These are phyloP conservation scores for Tetracentron sinense DNA, from an alignment of 164 flowering plant species.

Conservation along the genomic window DNA sequence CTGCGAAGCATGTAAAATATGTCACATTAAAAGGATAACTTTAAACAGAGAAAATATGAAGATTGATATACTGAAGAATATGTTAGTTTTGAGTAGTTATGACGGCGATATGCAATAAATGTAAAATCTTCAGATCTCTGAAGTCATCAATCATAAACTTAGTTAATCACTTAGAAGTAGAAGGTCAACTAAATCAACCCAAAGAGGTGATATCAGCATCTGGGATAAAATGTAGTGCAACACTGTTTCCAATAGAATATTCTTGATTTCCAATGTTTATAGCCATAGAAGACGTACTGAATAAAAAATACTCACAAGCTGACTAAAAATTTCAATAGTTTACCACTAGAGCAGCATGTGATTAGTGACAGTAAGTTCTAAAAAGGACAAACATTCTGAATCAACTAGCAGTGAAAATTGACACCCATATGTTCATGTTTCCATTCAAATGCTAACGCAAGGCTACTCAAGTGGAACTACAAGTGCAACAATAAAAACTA, in stretches of 20 bases:
- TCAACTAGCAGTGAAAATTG: too few relatives aligned
- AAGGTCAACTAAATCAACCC: constrained; percentile 56
- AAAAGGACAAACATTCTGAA: too few relatives aligned
- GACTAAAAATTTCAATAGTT: neutral
- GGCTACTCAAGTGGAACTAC: constrained; percentile 60
- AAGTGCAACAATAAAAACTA: constrained; percentile 72
- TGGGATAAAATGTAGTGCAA: constrained; percentile 84
- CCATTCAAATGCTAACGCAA: constrained; percentile 78
- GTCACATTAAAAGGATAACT: too few relatives aligned
- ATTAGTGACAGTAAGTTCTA: neutral
- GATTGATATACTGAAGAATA: too few relatives aligned
- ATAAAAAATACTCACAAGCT: neutral
- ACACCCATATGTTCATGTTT: constrained; percentile 22
- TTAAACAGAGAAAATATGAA: neutral
- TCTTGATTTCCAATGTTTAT: constrained; percentile 82
- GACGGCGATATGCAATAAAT: constrained; percentile 87
- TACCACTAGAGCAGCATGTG: neutral
- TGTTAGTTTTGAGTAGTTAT: constrained; percentile 82
- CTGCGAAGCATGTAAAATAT: too few relatives aligned
- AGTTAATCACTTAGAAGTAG: constrained; percentile 77
- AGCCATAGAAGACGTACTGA: constrained; percentile 38
- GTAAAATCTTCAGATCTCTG: constrained; percentile 90
- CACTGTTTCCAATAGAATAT: constrained; percentile 77
- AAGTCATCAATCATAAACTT: constrained; percentile 90
- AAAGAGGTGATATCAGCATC: constrained; percentile 69